Evolutionary conservation across 2,329 filamentous ascomycete genomes (phyloP), one percentile per base, ranked within the genome.

Genomic region (Seiridium unicorne): DNA sequence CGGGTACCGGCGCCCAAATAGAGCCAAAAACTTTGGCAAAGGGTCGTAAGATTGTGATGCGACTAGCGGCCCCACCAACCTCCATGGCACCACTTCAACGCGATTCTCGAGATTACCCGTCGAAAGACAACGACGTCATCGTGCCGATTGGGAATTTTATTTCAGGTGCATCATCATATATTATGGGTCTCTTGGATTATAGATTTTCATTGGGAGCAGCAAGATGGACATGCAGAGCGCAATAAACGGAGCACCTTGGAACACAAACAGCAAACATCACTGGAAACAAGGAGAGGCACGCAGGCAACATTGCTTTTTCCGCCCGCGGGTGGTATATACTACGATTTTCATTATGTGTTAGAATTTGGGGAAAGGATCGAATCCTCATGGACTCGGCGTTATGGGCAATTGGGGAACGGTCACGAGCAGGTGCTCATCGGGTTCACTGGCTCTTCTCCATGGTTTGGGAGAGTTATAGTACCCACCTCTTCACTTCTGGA

Each of bases 1-100:
- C 51, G 51, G 51, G 51, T 55, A n/a, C 51, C 51, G 51, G 51
- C 51, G 42, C 51, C 51, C 11, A 55, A 55, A 44, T 55, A 42
- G 49, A n/a, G 34, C 49, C 35, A 26, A 26, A 26, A 26, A 26
- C 18, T 26, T 26, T 26, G 18, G 18, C 18, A 32, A 11, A 26
- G 26, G 18, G 47, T 49, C 47, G 47, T 32, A 49, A 42, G 13
- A 42, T 42, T 42, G 38, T 42, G 38, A 42, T 42, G 7, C 7
- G 38, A 7, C 13, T 42, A 42, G 38, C 38, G 38, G 7, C 38
- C 13, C 38, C 38, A 42, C 38, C 38, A 42, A 42, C 38, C 7
- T 42, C 38, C 38, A 42, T 13, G 7, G 38, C 38, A 42, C 38
- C 38, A 13, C 13, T 42, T 26, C 18, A 26, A 26, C 18, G 18